A percentile compares a stretch with the other conserved stretches of the same genome.
Evolutionary conservation across 169 alveolate species (phyloP).

Genomic region (Plasmodium inui): DNA sequence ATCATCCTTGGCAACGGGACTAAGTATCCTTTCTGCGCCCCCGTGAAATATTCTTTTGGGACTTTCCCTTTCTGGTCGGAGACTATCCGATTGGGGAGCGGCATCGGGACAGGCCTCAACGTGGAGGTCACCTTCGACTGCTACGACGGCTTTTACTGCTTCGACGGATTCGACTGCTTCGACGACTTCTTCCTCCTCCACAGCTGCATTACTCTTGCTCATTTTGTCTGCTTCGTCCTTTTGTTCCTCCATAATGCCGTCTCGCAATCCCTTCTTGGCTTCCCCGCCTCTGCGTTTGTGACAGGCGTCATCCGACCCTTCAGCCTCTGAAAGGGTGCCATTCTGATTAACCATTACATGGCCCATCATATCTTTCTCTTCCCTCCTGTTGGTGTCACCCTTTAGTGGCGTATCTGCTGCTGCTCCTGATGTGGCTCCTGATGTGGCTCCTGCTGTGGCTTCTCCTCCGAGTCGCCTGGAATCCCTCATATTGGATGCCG

Average conservation of each 20-base stretch:
- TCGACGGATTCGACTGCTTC: neutral
- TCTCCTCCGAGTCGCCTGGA: neutral
- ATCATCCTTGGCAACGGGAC: neutral
- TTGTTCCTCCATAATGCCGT: conserved; percentile 13
- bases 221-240: neutral
- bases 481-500: neutral
- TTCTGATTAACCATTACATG: neutral
- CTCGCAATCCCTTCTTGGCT: neutral
- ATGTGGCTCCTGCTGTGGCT: too few relatives aligned
- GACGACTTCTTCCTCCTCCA: neutral
- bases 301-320: neutral
- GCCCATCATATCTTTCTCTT: neutral
- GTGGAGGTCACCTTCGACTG: neutral
- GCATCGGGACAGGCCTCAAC: neutral
- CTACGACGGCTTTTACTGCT: neutral
- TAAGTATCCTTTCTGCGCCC: neutral
- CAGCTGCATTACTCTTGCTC: neutral
- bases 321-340: neutral
- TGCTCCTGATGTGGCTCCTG: too few relatives aligned
- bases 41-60: neutral
- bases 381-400: neutral
- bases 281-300: neutral
- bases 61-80: neutral
- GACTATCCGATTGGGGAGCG: neutral
- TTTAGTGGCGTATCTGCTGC: neutral